Conservation (phyloP, 2,329 filamentous ascomycete genomes). For the Colletotrichum eleusines region DNA sequence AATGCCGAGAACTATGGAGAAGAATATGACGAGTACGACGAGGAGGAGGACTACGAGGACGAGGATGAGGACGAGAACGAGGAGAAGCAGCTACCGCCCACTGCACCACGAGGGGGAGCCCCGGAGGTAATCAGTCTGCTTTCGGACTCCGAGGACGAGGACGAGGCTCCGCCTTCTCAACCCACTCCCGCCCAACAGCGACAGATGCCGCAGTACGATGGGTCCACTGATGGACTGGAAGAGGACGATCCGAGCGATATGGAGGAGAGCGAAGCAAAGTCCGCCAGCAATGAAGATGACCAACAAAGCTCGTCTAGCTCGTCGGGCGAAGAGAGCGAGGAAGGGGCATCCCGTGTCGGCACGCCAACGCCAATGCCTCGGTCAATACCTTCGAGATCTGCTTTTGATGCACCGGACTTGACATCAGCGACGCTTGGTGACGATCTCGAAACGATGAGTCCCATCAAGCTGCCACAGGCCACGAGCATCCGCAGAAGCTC, state of each 20-base stretch:
- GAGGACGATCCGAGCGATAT: constrained; percentile 17
- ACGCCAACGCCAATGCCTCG: constrained; percentile 32
- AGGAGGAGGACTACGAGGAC: constrained; percentile 40
- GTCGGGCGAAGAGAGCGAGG: constrained; percentile 18
- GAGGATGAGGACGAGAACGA: constrained; percentile 36
- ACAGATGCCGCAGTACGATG: constrained; percentile 30
- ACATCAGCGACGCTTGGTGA: constrained; percentile 20
- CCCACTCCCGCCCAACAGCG: not conserved
- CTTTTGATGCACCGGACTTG: constrained; percentile 3
- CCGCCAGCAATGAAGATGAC: not conserved
- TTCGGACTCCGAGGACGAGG: constrained; percentile 42
- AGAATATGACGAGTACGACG: constrained; percentile 38
- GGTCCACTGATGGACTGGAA: constrained; percentile 32
- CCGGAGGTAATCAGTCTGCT: constrained; percentile 41
- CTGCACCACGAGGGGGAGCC: constrained; percentile 12
- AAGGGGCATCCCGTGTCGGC: constrained; percentile 16
- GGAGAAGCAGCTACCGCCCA: constrained; percentile 23
- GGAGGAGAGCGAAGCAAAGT: constrained; percentile 27
- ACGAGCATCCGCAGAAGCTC: not conserved
- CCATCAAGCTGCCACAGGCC: constrained; percentile 24
- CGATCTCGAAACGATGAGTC: constrained; percentile 40
- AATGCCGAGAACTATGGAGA: constrained; percentile 27
- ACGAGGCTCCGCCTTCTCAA: constrained; percentile 9
- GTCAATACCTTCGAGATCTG: not conserved
- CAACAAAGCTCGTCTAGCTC: not conserved